Conservation (phyloP, 305 asterid species). For the Euphrasia arctica region DNA sequence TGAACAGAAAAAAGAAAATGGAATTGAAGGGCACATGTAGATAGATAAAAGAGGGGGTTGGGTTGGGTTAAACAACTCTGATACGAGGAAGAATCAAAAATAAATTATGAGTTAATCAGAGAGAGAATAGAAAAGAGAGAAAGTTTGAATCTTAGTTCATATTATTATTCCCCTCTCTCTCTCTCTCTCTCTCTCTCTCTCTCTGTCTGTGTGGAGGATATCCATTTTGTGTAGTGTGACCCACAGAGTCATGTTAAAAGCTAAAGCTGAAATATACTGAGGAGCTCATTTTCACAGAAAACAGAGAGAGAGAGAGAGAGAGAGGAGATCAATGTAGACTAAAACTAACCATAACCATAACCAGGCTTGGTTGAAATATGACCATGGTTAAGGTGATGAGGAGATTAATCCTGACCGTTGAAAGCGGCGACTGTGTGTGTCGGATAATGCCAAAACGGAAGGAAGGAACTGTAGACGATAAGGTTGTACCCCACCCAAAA, state of each 20-base stretch:
- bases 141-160: background rate
- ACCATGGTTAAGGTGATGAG: constrained; percentile 27
- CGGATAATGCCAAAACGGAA: constrained; percentile 33
- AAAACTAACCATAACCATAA: constrained; percentile 19
- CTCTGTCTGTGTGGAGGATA: background rate
- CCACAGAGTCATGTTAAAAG: constrained; percentile 33
- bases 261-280: constrained; percentile 37
- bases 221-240: constrained; percentile 16
- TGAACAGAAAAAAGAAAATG: constrained; percentile 26
- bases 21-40: constrained; percentile 28
- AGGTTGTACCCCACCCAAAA: too few species aligned
- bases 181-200: too few species aligned
- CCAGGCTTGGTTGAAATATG: constrained; percentile 26
- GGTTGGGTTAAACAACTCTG: too few species aligned
- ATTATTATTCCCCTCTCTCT: constrained; percentile 19
- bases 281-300: constrained; percentile 34
- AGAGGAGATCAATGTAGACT: constrained; percentile 5
- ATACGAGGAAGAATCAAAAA: too few species aligned
- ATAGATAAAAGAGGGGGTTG: background rate
- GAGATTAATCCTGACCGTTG: constrained; percentile 42
- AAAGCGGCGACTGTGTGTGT: constrained; percentile 35
- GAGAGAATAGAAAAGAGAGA: background rate
- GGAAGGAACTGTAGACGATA: constrained; percentile 24
- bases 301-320: constrained; percentile 13
- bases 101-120: too few species aligned